Base-by-base conservation (phyloP, 1,139 yeast species). In the Candida pseudoviswanathii region DNA sequence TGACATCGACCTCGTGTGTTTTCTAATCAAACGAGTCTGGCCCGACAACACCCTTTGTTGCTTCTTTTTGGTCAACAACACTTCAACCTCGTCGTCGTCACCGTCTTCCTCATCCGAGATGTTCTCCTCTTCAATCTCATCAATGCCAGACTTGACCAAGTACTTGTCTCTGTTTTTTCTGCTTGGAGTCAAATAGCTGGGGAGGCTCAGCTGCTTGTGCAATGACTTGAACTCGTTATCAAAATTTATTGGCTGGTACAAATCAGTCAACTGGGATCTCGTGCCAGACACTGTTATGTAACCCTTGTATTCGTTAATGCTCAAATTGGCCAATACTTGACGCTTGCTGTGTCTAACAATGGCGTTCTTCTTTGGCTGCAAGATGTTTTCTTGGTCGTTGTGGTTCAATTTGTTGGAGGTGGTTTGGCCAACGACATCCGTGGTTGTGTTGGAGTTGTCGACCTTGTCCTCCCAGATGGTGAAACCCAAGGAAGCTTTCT, bases 341-440 rank as follows among this genome's bases (percentile, higher is more conserved):
- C 79, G 65, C 16, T 47, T 48, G 31, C 8, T 48, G 41, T 36
- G 34, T 41, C 51, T 51, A 37, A 37, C 54, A 49, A 60, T 54
- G 29, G 46, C 54, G 46, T 59, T 54, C 39, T 59, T 58, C 54
- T 67, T 68, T 22, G 80, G 80, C 60, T 73, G 80, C 54, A 76
- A 65, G 44, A 75, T 69, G 54, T 76, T 76, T 55, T 76, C 81
- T 59, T 76, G 79, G 58, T 76, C 78, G 50, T 63, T 63, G 52
- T 68, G 70, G 51, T 64, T 64, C 32, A 54, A 58, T 51, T 60
- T 64, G 52, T 68, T 70, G 49, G 57, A 47, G 10, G 41, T 48
- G 4, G 51, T 46, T 22, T 43, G 50, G 8, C 61, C 56, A 32
- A 54, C 36, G 4, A 49, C 39, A 27, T 51, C 56, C 5, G 49